phyloP scores from a whole-genome alignment of 2,329 filamentous ascomycete genomes.

The Diaporthe sp. region DNA sequence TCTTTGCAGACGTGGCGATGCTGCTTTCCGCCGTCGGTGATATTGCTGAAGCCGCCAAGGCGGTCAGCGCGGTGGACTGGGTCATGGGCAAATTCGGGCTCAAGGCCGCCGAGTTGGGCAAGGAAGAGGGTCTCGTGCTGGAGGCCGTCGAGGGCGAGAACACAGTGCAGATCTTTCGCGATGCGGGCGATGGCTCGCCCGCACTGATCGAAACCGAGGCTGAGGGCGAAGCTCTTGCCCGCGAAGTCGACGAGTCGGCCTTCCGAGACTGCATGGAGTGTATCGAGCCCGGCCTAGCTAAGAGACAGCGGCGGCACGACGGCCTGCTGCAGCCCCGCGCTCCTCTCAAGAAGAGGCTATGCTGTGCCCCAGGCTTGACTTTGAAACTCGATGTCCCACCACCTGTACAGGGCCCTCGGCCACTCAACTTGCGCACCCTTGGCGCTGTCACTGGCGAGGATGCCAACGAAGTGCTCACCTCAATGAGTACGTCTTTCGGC shows the following conservation, averaged over 20 bases:
- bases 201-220: neutral
- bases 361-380: neutral
- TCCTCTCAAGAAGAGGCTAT: neutral
- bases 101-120: neutral
- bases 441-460: neutral
- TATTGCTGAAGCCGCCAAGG: neutral
- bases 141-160: constrained; percentile 6
- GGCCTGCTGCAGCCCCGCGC: neutral
- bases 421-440: neutral
- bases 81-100: constrained; percentile 12
- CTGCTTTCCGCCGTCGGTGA: neutral
- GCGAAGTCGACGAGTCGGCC: neutral
- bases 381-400: neutral
- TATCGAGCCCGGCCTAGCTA: neutral
- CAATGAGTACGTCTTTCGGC: neutral
- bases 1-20: neutral
- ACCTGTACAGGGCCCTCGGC: neutral
- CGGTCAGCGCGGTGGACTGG: constrained; percentile 7
- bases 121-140: neutral
- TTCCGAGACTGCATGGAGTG: neutral
- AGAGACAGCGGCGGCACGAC: neutral
- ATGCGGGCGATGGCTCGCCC: neutral
- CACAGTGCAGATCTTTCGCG: neutral
- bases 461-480: neutral
- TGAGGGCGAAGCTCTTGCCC: neutral